phyloP scores from a whole-genome alignment of 1,139 yeast genomes.

The Suhomyces coccinellae region DNA sequence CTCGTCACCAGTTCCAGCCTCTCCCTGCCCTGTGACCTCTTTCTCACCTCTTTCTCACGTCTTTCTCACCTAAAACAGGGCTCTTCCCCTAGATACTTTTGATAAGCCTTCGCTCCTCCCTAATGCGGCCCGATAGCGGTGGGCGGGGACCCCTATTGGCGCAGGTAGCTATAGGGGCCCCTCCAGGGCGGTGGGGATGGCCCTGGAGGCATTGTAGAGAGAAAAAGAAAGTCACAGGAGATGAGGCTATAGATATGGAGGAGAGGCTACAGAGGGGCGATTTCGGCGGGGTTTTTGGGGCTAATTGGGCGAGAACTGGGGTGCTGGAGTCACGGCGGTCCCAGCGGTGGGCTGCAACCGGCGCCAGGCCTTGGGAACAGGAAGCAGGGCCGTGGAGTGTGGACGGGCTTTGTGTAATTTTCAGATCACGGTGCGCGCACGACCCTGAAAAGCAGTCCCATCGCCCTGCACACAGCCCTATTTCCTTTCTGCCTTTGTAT shows the following conservation, averaged over 20 bases:
- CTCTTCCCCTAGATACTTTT: not conserved
- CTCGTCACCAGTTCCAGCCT: too few relatives aligned
- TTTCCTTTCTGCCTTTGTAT: not conserved
- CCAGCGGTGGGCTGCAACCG: too few relatives aligned
- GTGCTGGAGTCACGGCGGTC: too few relatives aligned
- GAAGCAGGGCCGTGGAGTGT: too few relatives aligned
- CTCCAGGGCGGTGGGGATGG: not conserved
- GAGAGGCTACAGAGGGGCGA: not conserved
- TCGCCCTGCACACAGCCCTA: constrained; percentile 3
- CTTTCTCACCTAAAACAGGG: not conserved
- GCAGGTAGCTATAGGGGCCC: not conserved
- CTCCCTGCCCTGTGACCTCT: not conserved
- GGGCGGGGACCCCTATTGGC: not conserved
- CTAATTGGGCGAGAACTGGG: too few relatives aligned
- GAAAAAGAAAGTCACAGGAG: not conserved
- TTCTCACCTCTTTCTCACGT: not conserved
- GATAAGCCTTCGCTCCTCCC: not conserved
- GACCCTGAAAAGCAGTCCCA: constrained; percentile 12
- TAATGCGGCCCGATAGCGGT: not conserved
- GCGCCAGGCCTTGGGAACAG: too few relatives aligned
- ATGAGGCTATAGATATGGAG: not conserved
- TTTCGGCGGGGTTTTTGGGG: not conserved
- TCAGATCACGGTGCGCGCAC: constrained; percentile 6
- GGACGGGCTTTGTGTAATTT: constrained; percentile 2
- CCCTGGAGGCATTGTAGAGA: not conserved